phyloP scores from a whole-genome alignment of 169 alveolate genomes.

The Plasmodium chabaudi region DNA sequence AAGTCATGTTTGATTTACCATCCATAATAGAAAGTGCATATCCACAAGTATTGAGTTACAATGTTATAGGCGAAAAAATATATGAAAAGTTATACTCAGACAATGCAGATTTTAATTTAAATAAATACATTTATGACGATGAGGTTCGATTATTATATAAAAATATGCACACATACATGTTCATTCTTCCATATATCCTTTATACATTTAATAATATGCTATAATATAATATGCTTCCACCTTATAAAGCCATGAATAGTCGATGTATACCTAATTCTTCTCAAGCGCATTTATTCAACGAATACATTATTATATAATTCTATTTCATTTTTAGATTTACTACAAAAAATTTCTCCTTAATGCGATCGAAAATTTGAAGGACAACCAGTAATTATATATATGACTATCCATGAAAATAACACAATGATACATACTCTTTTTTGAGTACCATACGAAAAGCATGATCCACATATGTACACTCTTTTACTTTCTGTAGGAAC shows the following conservation, averaged over 20 bases:
- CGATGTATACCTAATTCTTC: too few relatives aligned
- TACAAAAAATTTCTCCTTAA: constrained; percentile 55
- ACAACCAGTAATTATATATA: constrained; percentile 50
- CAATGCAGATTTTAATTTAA: constrained; percentile 12
- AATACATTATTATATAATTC: background rate
- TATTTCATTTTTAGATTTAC: constrained; percentile 40
- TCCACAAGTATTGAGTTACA: constrained; percentile 25
- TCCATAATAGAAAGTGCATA: constrained; percentile 47
- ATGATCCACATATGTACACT: background rate
- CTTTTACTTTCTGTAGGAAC: constrained; percentile 29
- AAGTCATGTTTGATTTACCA: constrained; percentile 74
- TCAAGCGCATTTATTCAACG: too few relatives aligned
- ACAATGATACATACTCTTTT: background rate
- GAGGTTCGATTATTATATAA: constrained; percentile 28
- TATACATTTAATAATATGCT: too few relatives aligned
- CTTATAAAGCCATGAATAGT: too few relatives aligned
- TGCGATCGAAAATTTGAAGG: constrained; percentile 64
- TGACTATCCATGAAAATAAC: background rate
- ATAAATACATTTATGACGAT: constrained; percentile 50
- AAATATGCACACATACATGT: background rate
- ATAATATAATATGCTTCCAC: too few relatives aligned
- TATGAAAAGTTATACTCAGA: constrained; percentile 20
- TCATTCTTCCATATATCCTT: background rate
- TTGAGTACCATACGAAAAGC: background rate
- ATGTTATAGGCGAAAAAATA: constrained; percentile 41